Evolutionary conservation across 106 monocot genomes (phyloP).

Genomic region (Iris macrosiphon): DNA sequence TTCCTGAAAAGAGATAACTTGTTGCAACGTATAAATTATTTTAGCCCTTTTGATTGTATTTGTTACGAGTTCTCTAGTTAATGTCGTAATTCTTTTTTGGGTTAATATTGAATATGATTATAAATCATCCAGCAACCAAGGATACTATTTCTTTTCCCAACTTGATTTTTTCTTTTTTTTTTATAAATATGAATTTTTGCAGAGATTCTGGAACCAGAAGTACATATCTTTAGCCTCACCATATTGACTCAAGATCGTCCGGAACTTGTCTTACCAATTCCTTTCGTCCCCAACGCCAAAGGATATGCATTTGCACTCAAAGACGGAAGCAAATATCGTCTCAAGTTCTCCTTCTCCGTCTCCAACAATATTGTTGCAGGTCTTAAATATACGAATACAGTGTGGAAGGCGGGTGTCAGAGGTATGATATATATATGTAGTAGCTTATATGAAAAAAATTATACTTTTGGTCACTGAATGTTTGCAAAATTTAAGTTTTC

Average conservation of each 20-base stretch:
- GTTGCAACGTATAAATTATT: too few relatives aligned
- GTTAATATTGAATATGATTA: not conserved
- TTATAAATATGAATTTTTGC: conserved; percentile 1
- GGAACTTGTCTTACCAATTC: conserved; percentile 49
- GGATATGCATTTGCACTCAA: conserved; percentile 61
- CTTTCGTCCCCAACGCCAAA: conserved; percentile 48
- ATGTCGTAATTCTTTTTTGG: too few relatives aligned
- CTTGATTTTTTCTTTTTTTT: not conserved
- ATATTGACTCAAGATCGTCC: conserved; percentile 48
- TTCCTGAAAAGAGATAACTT: too few relatives aligned
- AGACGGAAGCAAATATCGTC: conserved; percentile 70
- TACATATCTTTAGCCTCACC: conserved; percentile 50
- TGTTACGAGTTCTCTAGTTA: too few relatives aligned
- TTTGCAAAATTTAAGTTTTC: too few relatives aligned
- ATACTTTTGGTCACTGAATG: too few relatives aligned
- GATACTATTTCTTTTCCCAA: too few relatives aligned
- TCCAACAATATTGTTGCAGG: conserved; percentile 72
- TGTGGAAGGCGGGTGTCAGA: conserved; percentile 81
- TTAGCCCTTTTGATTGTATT: too few relatives aligned
- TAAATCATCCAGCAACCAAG: not conserved
- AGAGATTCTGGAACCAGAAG: conserved; percentile 67
- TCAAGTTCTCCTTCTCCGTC: conserved; percentile 58
- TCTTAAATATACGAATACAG: conserved; percentile 68
- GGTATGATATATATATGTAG: too few relatives aligned
- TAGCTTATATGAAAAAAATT: too few relatives aligned